phyloP scores from a whole-genome alignment of 164 flowering plant genomes.

The Paratinospora sagittata region DNA sequence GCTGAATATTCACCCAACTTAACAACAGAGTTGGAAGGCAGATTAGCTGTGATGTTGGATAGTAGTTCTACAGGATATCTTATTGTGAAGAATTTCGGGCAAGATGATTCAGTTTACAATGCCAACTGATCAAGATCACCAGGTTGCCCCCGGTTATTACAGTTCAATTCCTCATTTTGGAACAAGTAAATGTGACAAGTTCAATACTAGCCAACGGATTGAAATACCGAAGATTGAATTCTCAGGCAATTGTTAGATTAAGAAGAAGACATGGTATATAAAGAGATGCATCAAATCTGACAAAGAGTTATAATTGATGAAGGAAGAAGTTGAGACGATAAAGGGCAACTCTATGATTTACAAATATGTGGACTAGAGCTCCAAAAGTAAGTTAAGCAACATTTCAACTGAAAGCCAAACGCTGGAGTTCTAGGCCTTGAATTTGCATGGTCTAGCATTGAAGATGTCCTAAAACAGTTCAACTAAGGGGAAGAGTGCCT shows the following conservation, averaged over 20 bases:
- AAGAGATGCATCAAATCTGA: conserved; percentile 16
- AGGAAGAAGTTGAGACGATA: conserved; percentile 35
- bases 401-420: neutral
- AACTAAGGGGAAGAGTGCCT: neutral
- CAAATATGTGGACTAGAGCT: conserved; percentile 27
- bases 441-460: neutral
- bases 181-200: conserved; percentile 33
- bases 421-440: neutral
- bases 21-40: conserved; percentile 24
- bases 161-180: conserved; percentile 27
- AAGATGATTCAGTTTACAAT: conserved; percentile 24
- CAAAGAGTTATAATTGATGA: conserved; percentile 31
- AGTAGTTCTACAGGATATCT: too few relatives aligned
- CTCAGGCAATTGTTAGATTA: conserved; percentile 16
- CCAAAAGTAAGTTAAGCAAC: conserved; percentile 18
- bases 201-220: conserved; percentile 21
- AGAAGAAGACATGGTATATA: conserved; percentile 14
- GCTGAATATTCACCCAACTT: conserved; percentile 21
- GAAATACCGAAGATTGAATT: conserved; percentile 23
- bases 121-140: conserved; percentile 35
- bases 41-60: conserved; percentile 32
- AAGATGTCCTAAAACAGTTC: neutral
- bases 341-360: conserved; percentile 27
- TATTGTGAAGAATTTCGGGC: too few relatives aligned
- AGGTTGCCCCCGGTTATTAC: conserved; percentile 26